A percentile compares a stretch with the other conserved stretches of the same genome.
Evolutionary conservation across 208 protist genomes (phyloP).

Genomic region (Angomonas deanei): DNA sequence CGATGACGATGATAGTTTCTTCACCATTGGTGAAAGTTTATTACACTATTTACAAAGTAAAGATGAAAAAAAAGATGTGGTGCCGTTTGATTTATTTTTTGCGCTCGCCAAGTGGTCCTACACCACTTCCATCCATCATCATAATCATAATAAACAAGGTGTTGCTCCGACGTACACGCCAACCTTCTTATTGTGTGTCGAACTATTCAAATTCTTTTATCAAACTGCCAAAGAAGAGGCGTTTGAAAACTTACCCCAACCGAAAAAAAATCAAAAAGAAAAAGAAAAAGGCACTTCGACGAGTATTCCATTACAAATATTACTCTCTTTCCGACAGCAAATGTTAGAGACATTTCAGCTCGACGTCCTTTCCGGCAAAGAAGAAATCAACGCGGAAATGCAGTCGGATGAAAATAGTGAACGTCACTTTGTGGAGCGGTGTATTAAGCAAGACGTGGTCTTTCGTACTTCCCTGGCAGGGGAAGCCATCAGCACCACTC

Average conservation of each 20-base stretch:
- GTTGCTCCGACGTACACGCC: neutral
- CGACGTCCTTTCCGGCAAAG: neutral
- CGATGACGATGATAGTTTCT: no score
- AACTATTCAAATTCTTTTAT: neutral
- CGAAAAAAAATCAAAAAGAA: no score
- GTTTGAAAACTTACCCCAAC: no score
- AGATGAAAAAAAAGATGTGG: no score
- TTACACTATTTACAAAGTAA: neutral
- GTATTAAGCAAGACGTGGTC: neutral
- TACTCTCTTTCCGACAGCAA: neutral
- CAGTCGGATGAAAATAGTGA: no score
- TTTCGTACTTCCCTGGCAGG: neutral
- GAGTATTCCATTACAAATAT: neutral
- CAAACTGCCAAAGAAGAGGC: no score
- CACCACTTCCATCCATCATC: neutral
- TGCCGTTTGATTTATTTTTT: neutral
- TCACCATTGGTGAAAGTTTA: neutral
- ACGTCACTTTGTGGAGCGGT: neutral
- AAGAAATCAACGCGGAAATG: no score
- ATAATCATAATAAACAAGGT: neutral
- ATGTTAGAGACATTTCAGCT: neutral
- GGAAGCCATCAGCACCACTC: neutral
- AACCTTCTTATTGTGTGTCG: neutral
- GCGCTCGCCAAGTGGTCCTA: neutral
- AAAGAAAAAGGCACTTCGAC: no score